Base-by-base conservation (phyloP, 495 filamentous ascomycete genomes). In the Eremomyces bilateralis region DNA sequence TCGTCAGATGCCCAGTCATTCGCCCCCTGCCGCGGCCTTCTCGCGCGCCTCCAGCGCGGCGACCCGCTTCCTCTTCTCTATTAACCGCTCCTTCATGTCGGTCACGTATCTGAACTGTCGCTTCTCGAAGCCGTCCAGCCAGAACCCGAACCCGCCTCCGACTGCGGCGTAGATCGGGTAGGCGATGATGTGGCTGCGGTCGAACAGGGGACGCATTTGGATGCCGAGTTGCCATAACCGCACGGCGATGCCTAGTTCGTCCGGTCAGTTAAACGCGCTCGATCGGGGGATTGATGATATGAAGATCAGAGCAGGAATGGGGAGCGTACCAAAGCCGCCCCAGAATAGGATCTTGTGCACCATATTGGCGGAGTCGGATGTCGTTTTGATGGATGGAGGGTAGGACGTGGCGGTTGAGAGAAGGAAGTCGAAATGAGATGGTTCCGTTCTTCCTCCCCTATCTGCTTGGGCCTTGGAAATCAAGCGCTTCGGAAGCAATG, bases 171-270 rank as follows among this genome's bases (percentile, higher is more conserved):
- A 97, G 50, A 93, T 54, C 33, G 90, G 84, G 59, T 90, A 97
- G n/a, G 67, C 81, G 76, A 75, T 85, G 40, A 88, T 64, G 27
- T 75, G 71, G 50, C 71, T 62, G 38, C 60, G 65, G 53, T 68
- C 69, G 63, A 93, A 76, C 53, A 91, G 70, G 15, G 88, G 88
- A 37, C 88, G 84, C 85, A 92, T 90, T 60, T 97, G 85, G 49
- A 97, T 82, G 45, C 83, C 90, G 53, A 95, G 75, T 59, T 93
- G 85, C 81, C 80, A 93, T 54, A 81, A 59, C 43, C 85, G 82
- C 51, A 84, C 76, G 49, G 72, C 80, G 50, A 91, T 51, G 63
- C 88, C 88, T 97, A 39, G 16, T 13, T 21, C 13, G 29, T 18
- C 4, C 4, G 5, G 31, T 40, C 42, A 45, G 40, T 24, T 27